Evolutionary conservation across 768 basidiomycete species (phyloP), one percentile per base, ranked within the genome.

Genomic region (Lactarius sp.): DNA sequence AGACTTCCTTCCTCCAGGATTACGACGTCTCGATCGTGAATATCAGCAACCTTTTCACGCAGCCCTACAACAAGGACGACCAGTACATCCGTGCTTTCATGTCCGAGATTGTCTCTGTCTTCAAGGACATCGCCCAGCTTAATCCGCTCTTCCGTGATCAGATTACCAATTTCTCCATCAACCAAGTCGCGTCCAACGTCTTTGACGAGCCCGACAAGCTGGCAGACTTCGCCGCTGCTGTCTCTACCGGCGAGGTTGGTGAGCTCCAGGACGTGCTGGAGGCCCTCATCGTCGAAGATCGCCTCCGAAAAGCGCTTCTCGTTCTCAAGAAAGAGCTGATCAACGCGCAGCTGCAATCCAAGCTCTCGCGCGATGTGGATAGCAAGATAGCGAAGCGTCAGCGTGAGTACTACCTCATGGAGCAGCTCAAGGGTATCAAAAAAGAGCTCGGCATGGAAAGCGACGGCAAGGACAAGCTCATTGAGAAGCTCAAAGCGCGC

Each of bases 81-180:
- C 94, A 97, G 73, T 90, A 95, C 74, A 88, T 96, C 69, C 90
- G 94, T 33, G 96, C 96, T 4, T 91, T 97, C 76, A 95, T 94
- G 85, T 88, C 88, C 49, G 96, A 98, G 76, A 93, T 98, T 64
- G 90, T 98, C 68, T 88, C 90, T 51, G 93, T 95, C 44, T 98
- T 98, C 84, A 98, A 98, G 79, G 95, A 98, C 72, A 97, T 98
- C 64, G 95, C 95, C 0, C 92, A 95, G 73, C 83, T 98, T 49
- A 96, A 97, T 75, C 94, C 94, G 2, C 85, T 98, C 68, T 98
- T 98, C 87, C 90, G 95, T 49, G 96, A 98, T 78, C 95, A 98
- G 72, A 96, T 98, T 69, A 94, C 94, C 66, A 94, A 93, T 73
- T 97, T 97, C 75, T 90, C 90, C 16, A 94, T 96, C 75, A 89